A percentile compares a stretch with the other conserved stretches of the same genome.
Evolutionary conservation across 768 basidiomycete genomes (phyloP).

Genomic region (Lactarius hengduanensis): DNA sequence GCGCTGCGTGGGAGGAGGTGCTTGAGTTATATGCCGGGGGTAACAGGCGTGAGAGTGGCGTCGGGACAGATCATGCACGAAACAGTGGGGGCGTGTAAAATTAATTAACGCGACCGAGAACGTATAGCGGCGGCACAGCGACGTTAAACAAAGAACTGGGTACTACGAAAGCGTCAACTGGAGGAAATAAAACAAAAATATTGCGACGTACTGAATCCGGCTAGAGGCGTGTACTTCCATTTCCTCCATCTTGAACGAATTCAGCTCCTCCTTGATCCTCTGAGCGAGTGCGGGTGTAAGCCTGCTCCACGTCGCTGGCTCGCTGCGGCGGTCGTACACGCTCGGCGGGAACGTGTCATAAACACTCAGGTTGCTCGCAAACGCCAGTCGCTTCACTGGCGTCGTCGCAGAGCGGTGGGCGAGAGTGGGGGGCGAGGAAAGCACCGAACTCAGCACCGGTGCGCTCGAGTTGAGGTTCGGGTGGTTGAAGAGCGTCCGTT

Average conservation of each 20-base stretch:
- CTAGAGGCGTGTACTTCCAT: constrained; percentile 98
- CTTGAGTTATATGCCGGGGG: constrained; percentile 20
- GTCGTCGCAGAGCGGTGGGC: constrained; percentile 71
- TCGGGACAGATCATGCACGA: constrained; percentile 27
- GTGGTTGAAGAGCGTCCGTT: constrained; percentile 69
- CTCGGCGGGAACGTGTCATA: constrained; percentile 94
- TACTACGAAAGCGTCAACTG: constrained; percentile 44
- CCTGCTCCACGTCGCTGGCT: constrained; percentile 96
- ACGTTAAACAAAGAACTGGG: constrained; percentile 82
- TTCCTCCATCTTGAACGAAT: constrained; percentile 99
- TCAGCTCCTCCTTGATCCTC: constrained; percentile 96
- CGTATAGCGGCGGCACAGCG: constrained; percentile 30
- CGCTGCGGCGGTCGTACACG: constrained; percentile 92
- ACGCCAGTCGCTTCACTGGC: constrained; percentile 72
- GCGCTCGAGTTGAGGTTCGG: constrained; percentile 79
- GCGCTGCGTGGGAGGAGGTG: constrained; percentile 14
- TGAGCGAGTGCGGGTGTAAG: constrained; percentile 94
- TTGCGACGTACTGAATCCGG: constrained; percentile 73
- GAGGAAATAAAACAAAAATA: constrained; percentile 11
- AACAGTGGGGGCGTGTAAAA: background rate
- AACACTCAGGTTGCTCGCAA: constrained; percentile 89
- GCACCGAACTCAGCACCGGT: constrained; percentile 70
- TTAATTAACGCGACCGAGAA: constrained; percentile 26
- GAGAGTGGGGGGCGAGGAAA: constrained; percentile 49
- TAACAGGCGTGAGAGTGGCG: constrained; percentile 22